Base-by-base conservation (phyloP, 805 yeast genomes). In the Saturnispora quitensis region DNA sequence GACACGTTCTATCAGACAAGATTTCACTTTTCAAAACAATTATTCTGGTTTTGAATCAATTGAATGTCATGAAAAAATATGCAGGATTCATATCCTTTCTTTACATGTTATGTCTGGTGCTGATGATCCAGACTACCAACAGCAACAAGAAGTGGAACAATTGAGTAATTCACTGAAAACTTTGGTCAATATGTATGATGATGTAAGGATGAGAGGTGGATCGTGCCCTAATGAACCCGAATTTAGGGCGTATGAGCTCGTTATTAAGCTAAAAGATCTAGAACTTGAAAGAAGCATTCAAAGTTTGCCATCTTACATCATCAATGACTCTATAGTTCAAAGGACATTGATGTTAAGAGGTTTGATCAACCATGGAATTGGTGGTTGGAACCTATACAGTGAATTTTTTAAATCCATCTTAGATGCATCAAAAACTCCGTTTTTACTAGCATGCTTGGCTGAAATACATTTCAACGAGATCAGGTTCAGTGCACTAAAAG, bases 101-200 rank as follows among this genome's bases (percentile, higher is more conserved):
- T 68, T 90, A 38, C 98, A 93, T 67, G 68, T 85, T 1, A 89
- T 93, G 97, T 86, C 96, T 0, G 85, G 83, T 31, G 71, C 74
- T 38, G 67, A 77, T 9, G 75, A 72, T 34, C 68, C 68, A 2
- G 95, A 89, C 53, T 90, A 83, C 63, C 89, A 96, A 8, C 86
- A 86, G 58, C 99, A 93, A 64, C 99, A 93, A 67, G 99, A 93
- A 68, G 64, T 91, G 17, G 99, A 93, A 65, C 99, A 93, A 64
- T 77, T 93, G 64, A 89, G 87, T 62, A 93, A 93, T 61, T 86
- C 97, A 0, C 66, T 93, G 45, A 96, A 91, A 61, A 86, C 98
- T 0, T 70, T 93, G 35, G 77, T 86, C 3, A 97, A 93, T 62
- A 86, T 89, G 63, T 93, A 93, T 62, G 80, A 80, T 51, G 96